These are phyloP conservation scores for Pseudodiploospora longispora DNA, from an alignment of 2,329 filamentous ascomycete species.

Conservation along the genomic window DNA sequence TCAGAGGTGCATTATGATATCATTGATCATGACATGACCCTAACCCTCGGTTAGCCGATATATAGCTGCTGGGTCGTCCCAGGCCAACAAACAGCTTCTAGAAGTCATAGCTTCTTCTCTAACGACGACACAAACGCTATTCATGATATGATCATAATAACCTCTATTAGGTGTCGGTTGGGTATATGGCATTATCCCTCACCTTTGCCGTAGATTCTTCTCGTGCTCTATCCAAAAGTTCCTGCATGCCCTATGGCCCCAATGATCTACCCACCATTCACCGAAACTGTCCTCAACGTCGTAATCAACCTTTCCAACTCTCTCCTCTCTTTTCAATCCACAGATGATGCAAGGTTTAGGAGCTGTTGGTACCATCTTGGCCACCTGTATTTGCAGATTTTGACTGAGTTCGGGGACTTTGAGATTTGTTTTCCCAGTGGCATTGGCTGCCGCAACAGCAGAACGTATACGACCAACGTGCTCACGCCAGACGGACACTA, in stretches of 20 bases:
- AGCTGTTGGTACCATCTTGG: constrained; percentile 67
- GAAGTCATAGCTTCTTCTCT: no score
- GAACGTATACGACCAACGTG: constrained; percentile 68
- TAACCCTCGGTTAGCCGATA: no score
- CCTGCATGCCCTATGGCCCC: constrained; percentile 71
- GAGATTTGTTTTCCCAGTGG: constrained; percentile 43
- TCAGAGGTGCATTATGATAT: no score
- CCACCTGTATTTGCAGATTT: constrained; percentile 57
- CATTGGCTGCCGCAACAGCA: constrained; percentile 59
- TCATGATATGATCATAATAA: no score
- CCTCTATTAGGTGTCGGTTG: no score
- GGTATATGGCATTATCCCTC: constrained; percentile 5
- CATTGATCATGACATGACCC: no score
- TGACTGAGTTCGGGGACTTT: constrained; percentile 64
- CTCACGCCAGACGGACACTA: constrained; percentile 65
- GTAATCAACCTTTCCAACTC: constrained; percentile 66
- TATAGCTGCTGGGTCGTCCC: no score
- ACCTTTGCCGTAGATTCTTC: constrained; percentile 60
- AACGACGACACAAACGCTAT: no score
- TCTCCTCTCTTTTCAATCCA: constrained; percentile 80
- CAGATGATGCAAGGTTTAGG: constrained; percentile 75
- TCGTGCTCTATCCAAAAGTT: constrained; percentile 82
- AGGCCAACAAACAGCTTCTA: no score
- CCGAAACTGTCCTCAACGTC: constrained; percentile 84
- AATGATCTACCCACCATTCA: constrained; percentile 93